Conservation (phyloP, 2,329 filamentous ascomycete species). For the Colletotrichum destructivum region DNA sequence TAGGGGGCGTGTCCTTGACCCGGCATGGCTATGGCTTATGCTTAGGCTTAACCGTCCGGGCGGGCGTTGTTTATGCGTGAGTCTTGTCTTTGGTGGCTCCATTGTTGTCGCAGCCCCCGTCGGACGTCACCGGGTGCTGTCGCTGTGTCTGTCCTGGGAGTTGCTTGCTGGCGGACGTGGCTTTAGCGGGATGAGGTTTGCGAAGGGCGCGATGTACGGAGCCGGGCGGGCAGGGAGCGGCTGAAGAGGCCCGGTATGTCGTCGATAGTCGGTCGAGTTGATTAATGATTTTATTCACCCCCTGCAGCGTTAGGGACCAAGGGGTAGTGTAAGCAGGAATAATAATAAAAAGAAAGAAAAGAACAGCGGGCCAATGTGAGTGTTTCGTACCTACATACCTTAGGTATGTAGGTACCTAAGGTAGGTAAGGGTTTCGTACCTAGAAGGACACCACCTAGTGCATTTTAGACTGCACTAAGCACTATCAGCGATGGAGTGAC, state of each 20-base stretch:
- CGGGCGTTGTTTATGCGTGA: constrained; percentile 30
- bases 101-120: not conserved
- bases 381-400: no score
- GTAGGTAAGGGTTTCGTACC: no score
- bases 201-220: not conserved
- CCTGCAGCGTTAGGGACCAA: not conserved
- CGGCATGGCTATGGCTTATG: not conserved
- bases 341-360: not conserved
- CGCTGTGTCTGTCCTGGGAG: not conserved
- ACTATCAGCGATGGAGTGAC: not conserved
- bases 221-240: not conserved
- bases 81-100: not conserved
- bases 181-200: not conserved
- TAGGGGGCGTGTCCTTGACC: constrained; percentile 7
- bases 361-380: not conserved
- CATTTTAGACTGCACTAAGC: no score
- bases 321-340: not conserved
- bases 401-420: no score
- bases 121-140: not conserved
- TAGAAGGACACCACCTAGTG: no score
- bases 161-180: constrained; percentile 1
- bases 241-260: not conserved
- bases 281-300: not conserved
- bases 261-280: not conserved
- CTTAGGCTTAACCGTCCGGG: constrained; percentile 38